Base-by-base conservation (phyloP, 1,139 yeast species). In the Meyerozyma elateridarum region DNA sequence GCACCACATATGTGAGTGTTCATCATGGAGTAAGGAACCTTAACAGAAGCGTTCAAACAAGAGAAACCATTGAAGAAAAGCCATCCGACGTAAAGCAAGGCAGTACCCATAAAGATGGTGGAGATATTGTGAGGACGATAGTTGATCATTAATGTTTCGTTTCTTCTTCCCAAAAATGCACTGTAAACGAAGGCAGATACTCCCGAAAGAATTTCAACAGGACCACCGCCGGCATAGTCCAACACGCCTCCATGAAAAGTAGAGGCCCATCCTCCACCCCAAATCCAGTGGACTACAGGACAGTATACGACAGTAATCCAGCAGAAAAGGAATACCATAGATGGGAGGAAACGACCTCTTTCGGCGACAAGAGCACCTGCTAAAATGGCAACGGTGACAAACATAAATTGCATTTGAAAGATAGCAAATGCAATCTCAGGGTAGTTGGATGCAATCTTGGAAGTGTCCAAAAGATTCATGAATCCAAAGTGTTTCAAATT, bases 221-320 rank as follows among this genome's bases (percentile, higher is more conserved):
- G 95, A 0, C 97, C 97, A 33, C 96, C 96, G 24, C 98, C 98
- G 20, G 98, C 97, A 57, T 87, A 91, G 56, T 91, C 98, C 36
- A 89, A 67, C 1, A 82, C 97, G 13, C 95, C 96, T 74, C 95
- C 89, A 46, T 74, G 70, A 58, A 68, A 75, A 11, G 43, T 37
- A 28, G 63, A 52, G 25, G 96, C 95, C 97, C 97, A 91, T 27
- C 97, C 97, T 29, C 80, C 79, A 37, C 88, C 83, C 98, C 97
- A 91, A 36, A 85, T 79, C 96, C 97, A 89, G 60, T 79, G 85
- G 4, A 91, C 93, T 15, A 91, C 75, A 0, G 97, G 97, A 55
- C 94, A 84, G 59, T 89, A 91, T 11, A 88, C 97, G 5, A 85
- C 51, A 1, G 98, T 89, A 12, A 93, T 81, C 94, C 96, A 91